Percentiles rank a stretch among this genome's conserved stretches.
phyloP scores from a whole-genome alignment of 75 land plant genomes.

The Selaginella tamariscina region DNA sequence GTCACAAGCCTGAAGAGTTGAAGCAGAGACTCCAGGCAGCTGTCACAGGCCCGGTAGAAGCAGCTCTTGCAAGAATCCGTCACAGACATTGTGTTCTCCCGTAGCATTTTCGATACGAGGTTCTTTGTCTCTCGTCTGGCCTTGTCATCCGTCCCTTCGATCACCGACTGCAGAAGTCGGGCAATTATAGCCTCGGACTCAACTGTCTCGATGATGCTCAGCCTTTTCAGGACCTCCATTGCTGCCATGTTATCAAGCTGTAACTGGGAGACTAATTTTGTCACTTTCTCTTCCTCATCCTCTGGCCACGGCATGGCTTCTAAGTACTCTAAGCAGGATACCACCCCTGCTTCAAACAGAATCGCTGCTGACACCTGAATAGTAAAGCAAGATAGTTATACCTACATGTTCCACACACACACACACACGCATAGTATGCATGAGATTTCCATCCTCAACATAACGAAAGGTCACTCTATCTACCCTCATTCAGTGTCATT shows the following conservation, averaged over 20 bases:
- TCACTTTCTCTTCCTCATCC: constrained; percentile 91
- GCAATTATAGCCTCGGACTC: constrained; percentile 57
- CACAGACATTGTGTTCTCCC: constrained; percentile 56
- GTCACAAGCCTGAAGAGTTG: constrained; percentile 46
- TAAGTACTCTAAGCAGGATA: constrained; percentile 79
- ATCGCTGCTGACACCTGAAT: constrained; percentile 86
- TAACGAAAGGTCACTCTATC: background rate
- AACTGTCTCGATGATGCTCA: constrained; percentile 27
- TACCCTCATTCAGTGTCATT: background rate
- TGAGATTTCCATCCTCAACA: background rate
- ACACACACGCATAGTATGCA: background rate
- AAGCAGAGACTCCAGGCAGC: constrained; percentile 48
- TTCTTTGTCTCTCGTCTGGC: constrained; percentile 82
- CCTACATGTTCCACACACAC: too few relatives aligned
- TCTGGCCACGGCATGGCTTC: constrained; percentile 98
- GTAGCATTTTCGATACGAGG: constrained; percentile 64
- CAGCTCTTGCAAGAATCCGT: constrained; percentile 62
- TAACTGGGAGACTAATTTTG: constrained; percentile 62
- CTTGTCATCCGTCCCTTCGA: constrained; percentile 88
- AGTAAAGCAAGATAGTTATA: too few relatives aligned
- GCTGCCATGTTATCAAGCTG: constrained; percentile 49
- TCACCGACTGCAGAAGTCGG: constrained; percentile 69
- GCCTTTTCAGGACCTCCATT: constrained; percentile 75
- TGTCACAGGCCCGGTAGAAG: constrained; percentile 57
- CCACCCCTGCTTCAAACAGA: constrained; percentile 77